These are phyloP conservation scores for Botryobasidium botryosum DNA, from an alignment of 768 basidiomycete genomes.

Conservation along the genomic window DNA sequence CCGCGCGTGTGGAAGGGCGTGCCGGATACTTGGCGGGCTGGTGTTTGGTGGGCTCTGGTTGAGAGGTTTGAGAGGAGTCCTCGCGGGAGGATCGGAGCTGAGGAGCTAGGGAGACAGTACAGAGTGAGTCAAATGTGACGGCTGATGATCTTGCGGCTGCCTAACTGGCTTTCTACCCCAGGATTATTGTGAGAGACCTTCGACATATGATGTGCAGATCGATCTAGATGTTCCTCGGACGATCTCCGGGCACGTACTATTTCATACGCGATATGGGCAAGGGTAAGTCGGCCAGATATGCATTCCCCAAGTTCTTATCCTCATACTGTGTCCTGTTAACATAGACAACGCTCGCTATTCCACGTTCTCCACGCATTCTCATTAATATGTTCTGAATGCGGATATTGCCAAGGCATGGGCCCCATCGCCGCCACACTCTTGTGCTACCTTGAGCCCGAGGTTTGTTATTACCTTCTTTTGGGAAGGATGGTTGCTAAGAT, in stretches of 20 bases:
- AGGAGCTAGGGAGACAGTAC: conserved; percentile 22
- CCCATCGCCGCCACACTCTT: conserved; percentile 89
- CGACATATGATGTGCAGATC: conserved; percentile 87
- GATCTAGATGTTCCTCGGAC: conserved; percentile 96
- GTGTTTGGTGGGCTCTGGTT: conserved; percentile 79
- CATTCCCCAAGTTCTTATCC: conserved; percentile 1
- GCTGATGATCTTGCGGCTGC: neutral
- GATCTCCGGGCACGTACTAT: conserved; percentile 86
- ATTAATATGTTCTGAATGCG: conserved; percentile 65
- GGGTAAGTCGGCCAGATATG: conserved; percentile 41
- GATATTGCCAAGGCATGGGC: conserved; percentile 99
- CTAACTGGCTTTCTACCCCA: conserved; percentile 13
- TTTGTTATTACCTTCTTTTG: conserved; percentile 12
- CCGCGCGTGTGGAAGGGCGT: conserved; percentile 48
- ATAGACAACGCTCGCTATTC: conserved; percentile 84
- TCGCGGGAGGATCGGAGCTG: conserved; percentile 12
- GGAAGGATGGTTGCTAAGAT: neutral
- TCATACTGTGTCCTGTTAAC: neutral
- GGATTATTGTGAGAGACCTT: conserved; percentile 58
- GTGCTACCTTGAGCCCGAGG: conserved; percentile 82
- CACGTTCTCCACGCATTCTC: conserved; percentile 90
- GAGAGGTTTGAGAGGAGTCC: conserved; percentile 20
- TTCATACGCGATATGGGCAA: conserved; percentile 86
- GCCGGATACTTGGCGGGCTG: conserved; percentile 88
- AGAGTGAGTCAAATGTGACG: conserved; percentile 12